Conservation (phyloP, 495 filamentous ascomycete genomes). For the Talaromyces trachyspermus region DNA sequence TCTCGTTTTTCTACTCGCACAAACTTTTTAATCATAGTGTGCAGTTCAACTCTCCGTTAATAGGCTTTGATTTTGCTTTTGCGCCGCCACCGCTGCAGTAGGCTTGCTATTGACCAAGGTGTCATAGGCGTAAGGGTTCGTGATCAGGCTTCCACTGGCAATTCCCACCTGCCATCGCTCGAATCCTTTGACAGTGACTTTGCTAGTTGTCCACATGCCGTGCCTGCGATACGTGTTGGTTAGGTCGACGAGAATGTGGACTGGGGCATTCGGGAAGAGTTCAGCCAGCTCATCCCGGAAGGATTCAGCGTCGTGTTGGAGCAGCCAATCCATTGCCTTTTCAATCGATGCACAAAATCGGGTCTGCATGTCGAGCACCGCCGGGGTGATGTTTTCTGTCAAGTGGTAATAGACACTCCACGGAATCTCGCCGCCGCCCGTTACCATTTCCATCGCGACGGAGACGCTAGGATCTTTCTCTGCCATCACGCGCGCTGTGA, state of each 20-base stretch:
- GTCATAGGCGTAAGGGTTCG: neutral
- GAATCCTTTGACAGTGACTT: neutral
- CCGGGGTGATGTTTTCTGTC: neutral
- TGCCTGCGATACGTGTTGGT: neutral
- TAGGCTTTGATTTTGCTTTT: no score
- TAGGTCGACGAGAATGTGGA: neutral
- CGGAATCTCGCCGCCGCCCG: neutral
- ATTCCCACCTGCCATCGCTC: conserved; percentile 1
- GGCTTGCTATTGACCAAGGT: neutral
- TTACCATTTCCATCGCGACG: conserved; percentile 1
- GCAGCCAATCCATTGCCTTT: neutral
- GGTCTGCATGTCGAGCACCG: neutral
- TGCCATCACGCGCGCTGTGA: neutral
- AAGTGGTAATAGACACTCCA: conserved; percentile 3
- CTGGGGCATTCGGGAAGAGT: neutral
- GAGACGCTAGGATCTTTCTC: neutral
- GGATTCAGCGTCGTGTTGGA: neutral
- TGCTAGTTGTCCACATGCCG: neutral
- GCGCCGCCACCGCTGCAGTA: no score
- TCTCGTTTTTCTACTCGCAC: no score
- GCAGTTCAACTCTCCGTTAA: no score
- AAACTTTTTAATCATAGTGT: no score
- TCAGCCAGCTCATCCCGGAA: neutral
- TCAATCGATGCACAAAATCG: neutral
- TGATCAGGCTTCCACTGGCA: neutral